These are phyloP conservation scores for Moniliella sp. DNA, from an alignment of 1,284 basidiomycete species.

Conservation along the genomic window DNA sequence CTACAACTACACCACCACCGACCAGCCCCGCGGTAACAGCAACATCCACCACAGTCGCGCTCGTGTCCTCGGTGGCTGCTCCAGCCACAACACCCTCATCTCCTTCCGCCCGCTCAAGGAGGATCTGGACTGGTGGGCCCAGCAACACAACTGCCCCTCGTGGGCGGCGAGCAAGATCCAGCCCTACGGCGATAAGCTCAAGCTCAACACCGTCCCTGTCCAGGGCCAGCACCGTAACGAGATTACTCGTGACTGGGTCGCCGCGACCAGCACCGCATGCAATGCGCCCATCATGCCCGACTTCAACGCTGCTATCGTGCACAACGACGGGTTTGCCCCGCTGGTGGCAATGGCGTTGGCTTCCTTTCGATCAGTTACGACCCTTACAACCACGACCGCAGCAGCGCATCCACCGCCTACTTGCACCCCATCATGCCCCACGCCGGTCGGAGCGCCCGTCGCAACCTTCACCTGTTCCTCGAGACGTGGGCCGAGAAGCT, in stretches of 20 bases:
- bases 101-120: slow-evolving; percentile 34
- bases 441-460: slow-evolving; percentile 16
- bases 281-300: slow-evolving; percentile 28
- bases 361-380: slow-evolving; percentile 35
- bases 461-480: slow-evolving; percentile 33
- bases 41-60: slow-evolving; percentile 34
- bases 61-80: slow-evolving; percentile 32
- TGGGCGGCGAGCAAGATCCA: slow-evolving; percentile 24
- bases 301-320: slow-evolving; percentile 22
- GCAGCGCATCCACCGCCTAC: slow-evolving; percentile 31
- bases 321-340: slow-evolving; percentile 4
- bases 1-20: not conserved
- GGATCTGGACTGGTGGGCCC: slow-evolving; percentile 32
- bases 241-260: slow-evolving; percentile 31
- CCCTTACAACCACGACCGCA: slow-evolving; percentile 26
- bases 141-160: slow-evolving; percentile 22
- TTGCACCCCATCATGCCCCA: slow-evolving; percentile 34
- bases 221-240: slow-evolving; percentile 31
- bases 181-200: slow-evolving; percentile 30
- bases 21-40: slow-evolving; percentile 32
- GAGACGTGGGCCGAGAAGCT: slow-evolving; percentile 29
- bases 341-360: slow-evolving; percentile 26
- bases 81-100: slow-evolving; percentile 35
- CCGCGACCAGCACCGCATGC: slow-evolving; percentile 16
- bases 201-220: slow-evolving; percentile 34